phyloP scores from a whole-genome alignment of 225 moss, liverwort and hornwort species.

The Bryum argenteum region DNA sequence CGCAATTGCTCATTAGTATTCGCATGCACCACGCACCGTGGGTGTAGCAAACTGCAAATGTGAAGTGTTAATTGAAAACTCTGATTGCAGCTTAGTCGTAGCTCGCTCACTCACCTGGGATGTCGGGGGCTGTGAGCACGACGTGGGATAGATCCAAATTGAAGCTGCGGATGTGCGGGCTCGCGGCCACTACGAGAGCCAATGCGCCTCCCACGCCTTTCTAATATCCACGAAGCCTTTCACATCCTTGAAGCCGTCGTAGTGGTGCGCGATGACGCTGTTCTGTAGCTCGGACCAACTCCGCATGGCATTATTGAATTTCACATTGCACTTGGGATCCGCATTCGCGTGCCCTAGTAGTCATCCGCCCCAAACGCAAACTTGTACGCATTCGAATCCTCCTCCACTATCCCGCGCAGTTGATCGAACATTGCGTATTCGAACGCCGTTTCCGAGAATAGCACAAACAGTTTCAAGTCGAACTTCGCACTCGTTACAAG shows the following conservation, averaged over 20 bases:
- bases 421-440: neutral
- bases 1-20: no score
- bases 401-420: slow-evolving; percentile 13
- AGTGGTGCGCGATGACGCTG: neutral
- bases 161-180: slow-evolving; percentile 22
- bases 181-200: slow-evolving; percentile 14
- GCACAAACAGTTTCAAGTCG: neutral
- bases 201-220: slow-evolving; percentile 32
- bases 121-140: slow-evolving; percentile 5
- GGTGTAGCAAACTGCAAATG: no score
- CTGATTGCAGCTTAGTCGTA: no score
- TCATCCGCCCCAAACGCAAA: slow-evolving; percentile 17
- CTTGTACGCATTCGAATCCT: slow-evolving; percentile 14
- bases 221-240: no score
- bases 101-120: slow-evolving; percentile 25
- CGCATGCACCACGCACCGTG: no score
- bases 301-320: slow-evolving; percentile 13
- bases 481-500: no score
- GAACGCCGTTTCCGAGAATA: neutral
- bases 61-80: no score
- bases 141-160: slow-evolving; percentile 38
- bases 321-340: slow-evolving; percentile 15
- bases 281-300: slow-evolving; percentile 15
- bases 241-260: slow-evolving; percentile 32
- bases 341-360: neutral